Evolutionary conservation across 768 basidiomycete species (phyloP), one percentile per base, ranked within the genome.

Genomic region (Calvatia gigantea): DNA sequence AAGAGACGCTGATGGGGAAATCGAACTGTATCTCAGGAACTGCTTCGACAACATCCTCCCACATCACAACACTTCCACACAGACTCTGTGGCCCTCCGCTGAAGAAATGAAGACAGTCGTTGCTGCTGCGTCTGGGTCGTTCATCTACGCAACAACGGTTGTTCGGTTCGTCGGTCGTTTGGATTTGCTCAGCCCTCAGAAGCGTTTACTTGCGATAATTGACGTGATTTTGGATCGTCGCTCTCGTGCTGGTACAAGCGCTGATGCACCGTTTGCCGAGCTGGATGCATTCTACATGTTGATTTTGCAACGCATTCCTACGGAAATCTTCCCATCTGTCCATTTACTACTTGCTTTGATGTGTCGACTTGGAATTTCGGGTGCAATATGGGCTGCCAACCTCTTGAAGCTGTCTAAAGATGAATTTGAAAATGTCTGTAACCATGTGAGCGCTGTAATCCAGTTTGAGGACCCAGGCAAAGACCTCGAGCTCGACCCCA

Each of bases 321-420:
- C 61, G 67, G 51, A 68, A 64, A 58, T 73, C 70, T 61, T 69
- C 57, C 57, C 69, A 69, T 15, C 63, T 69, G 25, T 69, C 69
- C 9, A 68, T 66, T 12, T 69, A 67, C n/a, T 54, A 1, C 14
- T 65, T 66, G 17, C 21, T 9, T 5, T 45, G 2, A 9, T 54
- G 2, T 46, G 52, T n/a, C 38, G 23, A 15, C 8, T 27, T 19
- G 15, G 3, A 4, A 31, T 4, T 4, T n/a, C n/a, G 15, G 19
- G 43, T 1, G 19, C 27, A 2, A 21, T 44, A 17, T 21, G 8
- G 15, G 21, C 17, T 6, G 19, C 32, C 23, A 54, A 54, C 23
- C 0, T 35, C 4, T n/a, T 54, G 17, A 35, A 21, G 9, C 2
- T 54, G n/a, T 54, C 52, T 4, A 39, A 9, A 15, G 2, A n/a